phyloP scores from a whole-genome alignment of 2,329 filamentous ascomycete genomes.

The Pseudogymnoascus verrucosus region DNA sequence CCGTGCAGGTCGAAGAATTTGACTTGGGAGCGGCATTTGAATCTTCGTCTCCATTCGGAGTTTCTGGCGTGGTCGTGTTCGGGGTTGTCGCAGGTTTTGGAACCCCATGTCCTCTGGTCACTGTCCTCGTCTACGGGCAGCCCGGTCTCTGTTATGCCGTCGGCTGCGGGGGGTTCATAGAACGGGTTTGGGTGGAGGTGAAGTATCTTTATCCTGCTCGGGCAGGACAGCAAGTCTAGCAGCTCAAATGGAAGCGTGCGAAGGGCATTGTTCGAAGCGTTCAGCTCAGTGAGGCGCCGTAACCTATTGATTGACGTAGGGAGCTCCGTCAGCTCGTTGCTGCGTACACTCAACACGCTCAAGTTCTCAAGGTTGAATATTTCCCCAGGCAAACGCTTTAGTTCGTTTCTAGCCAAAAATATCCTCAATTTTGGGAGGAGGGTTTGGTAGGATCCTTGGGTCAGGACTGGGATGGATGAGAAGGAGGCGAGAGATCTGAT shows the following conservation, averaged over 20 bases:
- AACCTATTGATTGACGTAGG: constrained; percentile 52
- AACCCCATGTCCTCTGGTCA: background rate
- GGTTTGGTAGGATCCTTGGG: constrained; percentile 40
- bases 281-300: constrained; percentile 51
- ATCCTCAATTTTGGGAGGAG: constrained; percentile 52
- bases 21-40: constrained; percentile 23
- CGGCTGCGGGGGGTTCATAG: constrained; percentile 30
- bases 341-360: constrained; percentile 57
- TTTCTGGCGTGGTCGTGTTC: constrained; percentile 5
- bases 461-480: constrained; percentile 26
- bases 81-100: background rate
- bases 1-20: constrained; percentile 24
- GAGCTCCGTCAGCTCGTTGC: constrained; percentile 53
- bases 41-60: constrained; percentile 22
- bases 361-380: constrained; percentile 55
- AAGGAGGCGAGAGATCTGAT: constrained; percentile 50
- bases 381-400: constrained; percentile 48
- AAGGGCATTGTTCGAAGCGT: constrained; percentile 57
- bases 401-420: constrained; percentile 51
- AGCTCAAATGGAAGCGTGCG: constrained; percentile 55
- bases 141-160: background rate
- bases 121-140: background rate
- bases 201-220: constrained; percentile 42
- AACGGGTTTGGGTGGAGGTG: constrained; percentile 57
- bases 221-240: constrained; percentile 43